Evolutionary conservation across 805 yeast genomes (phyloP), one percentile per base, ranked within the genome.

Genomic region (Kazachstania viticola): DNA sequence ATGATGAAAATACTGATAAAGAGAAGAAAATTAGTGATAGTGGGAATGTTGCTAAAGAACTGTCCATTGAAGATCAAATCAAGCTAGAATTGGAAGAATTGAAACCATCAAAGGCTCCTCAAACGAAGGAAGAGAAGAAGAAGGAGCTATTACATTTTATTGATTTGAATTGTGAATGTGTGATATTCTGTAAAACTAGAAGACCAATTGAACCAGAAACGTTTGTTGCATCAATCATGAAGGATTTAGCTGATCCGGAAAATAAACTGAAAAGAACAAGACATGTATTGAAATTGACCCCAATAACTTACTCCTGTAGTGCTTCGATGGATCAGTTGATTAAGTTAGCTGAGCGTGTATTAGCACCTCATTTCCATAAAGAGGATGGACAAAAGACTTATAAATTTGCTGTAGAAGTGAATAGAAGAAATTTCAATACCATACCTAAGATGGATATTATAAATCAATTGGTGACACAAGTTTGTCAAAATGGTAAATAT

Each of bases 171-270:
- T 77, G 85, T 47, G 94, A 82, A 51, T 83, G 94, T 56, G 74
- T 91, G 27, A 71, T 85, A 2, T 91, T 88, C 51, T 71, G 85
- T 45, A 81, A 93, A 47, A 73, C 85, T 1, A 71, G 79, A 44
- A 69, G 62, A 41, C 95, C 96, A 1, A 66, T 87, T 5, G 74
- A 71, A 15, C 95, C 97, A 0, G 91, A 75, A 21, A 56, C 62
- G 3, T 69, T 91, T 33, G 88, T 82, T 8, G 61, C 64, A 23
- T 58, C 60, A 18, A 58, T 88, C 2, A 79, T 94, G 51, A 46
- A 66, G 24, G 83, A 80, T 26, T 64, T 78, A 6, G 51, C 55
- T 17, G 67, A 65, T 4, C 58, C 72, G 13, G 62, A 63, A 21
- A 45, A 46, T 27, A 37, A 35, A 33, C 39, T 38, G 14, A 84